A percentile compares a stretch with the other conserved stretches of the same genome.
Evolutionary conservation across 805 yeast species (phyloP).

Genomic region (Saccharomycopsis capsularis): DNA sequence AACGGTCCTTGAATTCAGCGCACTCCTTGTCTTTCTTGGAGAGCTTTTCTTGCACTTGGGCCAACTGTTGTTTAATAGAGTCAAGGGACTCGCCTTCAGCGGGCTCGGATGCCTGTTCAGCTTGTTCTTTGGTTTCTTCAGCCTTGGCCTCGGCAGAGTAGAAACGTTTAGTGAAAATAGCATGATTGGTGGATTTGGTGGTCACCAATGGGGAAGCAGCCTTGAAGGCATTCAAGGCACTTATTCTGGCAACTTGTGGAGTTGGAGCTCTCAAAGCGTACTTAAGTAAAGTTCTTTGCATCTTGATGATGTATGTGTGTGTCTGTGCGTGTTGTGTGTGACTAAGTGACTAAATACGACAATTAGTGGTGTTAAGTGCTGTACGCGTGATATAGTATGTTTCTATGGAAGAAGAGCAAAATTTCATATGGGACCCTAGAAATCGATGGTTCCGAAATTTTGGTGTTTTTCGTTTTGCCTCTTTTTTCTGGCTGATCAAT

Average conservation of each 20-base stretch:
- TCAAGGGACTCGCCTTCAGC: not conserved
- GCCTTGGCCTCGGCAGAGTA: not conserved
- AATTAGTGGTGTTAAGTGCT: no score
- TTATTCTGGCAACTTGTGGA: not conserved
- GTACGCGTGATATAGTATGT: no score
- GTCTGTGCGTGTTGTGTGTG: not conserved
- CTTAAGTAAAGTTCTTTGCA: not conserved
- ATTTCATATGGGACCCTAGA: no score
- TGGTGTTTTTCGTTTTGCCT: no score
- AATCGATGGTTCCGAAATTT: no score
- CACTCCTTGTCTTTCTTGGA: slow-evolving; percentile 61
- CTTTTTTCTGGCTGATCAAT: no score
- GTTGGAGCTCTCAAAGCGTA: not conserved
- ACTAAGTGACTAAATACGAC: not conserved
- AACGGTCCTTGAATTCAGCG: slow-evolving; percentile 77
- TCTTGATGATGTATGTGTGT: not conserved
- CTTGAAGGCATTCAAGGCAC: not conserved
- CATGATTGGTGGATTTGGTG: not conserved
- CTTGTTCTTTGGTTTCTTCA: not conserved
- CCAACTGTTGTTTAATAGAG: not conserved
- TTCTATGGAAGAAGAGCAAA: no score
- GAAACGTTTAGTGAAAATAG: not conserved
- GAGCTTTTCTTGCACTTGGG: slow-evolving; percentile 32
- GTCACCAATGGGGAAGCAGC: not conserved
- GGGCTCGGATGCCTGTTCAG: not conserved